A percentile compares a stretch with the other conserved stretches of the same genome.
Conservation (phyloP, 176 grass and related monocot genomes). For the Juncus effusus region DNA sequence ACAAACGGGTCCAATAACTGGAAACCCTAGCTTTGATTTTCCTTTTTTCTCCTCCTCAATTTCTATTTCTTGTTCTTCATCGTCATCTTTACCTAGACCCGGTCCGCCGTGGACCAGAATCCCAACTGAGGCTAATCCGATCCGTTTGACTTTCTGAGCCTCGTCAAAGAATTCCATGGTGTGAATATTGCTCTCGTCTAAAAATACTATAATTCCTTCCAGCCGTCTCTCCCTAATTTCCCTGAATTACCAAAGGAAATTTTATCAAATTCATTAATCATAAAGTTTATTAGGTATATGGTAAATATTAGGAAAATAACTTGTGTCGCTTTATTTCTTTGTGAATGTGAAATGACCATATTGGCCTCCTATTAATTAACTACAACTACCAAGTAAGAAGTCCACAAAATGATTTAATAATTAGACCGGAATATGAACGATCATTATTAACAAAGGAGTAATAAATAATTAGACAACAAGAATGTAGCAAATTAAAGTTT, state of each 20-base stretch:
- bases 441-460: too few relatives aligned
- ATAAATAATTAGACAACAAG: too few relatives aligned
- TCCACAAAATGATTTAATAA: too few relatives aligned
- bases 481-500: too few relatives aligned
- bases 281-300: too few relatives aligned
- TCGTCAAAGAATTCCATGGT: constrained; percentile 46
- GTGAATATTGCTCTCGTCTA: constrained; percentile 45
- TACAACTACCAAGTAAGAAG: too few relatives aligned
- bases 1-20: constrained; percentile 36
- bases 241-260: constrained; percentile 9
- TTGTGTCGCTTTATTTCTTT: too few relatives aligned
- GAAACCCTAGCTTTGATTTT: constrained; percentile 17
- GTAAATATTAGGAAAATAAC: too few relatives aligned
- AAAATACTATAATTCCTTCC: constrained; percentile 42
- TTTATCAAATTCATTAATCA: too few relatives aligned
- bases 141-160: constrained; percentile 42
- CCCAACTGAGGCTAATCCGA: constrained; percentile 33
- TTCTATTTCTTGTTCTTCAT: neutral
- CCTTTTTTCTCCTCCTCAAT: constrained; percentile 4
- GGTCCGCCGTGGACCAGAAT: constrained; percentile 28
- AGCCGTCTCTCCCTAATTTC: constrained; percentile 31
- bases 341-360: too few relatives aligned
- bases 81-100: neutral
- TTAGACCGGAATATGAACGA: too few relatives aligned
- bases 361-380: too few relatives aligned